A percentile compares a stretch with the other conserved stretches of the same genome.
Evolutionary conservation across 352 stramenopile species (phyloP).

Genomic region (Phytophthora hybrid): DNA sequence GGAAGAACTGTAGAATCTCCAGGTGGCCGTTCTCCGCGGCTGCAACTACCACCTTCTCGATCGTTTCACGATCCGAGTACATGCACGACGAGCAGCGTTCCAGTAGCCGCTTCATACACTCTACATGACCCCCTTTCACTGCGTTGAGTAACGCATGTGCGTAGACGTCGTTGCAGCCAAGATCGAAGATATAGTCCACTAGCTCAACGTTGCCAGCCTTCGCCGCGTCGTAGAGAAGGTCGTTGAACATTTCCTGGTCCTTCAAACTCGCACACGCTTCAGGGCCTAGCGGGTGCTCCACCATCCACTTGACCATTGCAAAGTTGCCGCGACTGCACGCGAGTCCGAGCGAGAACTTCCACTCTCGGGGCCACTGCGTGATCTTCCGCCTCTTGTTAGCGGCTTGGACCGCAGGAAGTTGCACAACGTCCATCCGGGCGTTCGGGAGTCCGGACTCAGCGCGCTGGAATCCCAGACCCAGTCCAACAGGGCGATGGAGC

Average conservation of each 20-base stretch:
- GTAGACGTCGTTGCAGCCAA: neutral
- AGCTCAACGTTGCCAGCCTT: neutral
- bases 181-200: neutral
- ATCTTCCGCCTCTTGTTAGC: neutral
- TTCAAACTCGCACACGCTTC: neutral
- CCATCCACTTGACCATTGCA: neutral
- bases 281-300: neutral
- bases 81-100: neutral
- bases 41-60: neutral
- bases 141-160: neutral
- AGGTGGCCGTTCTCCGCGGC: neutral
- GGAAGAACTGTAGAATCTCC: neutral
- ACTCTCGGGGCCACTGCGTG: neutral
- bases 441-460: no score
- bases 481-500: no score
- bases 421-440: no score
- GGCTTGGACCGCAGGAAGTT: no score
- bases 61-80: neutral
- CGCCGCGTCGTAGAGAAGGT: neutral
- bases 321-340: neutral
- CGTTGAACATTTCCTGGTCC: neutral
- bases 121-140: neutral
- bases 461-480: no score
- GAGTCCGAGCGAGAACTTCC: neutral
- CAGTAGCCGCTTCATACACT: neutral